Evolutionary conservation across 2,329 filamentous ascomycete species (phyloP), one percentile per base, ranked within the genome.

Genomic region (Colletotrichum tanaceti): DNA sequence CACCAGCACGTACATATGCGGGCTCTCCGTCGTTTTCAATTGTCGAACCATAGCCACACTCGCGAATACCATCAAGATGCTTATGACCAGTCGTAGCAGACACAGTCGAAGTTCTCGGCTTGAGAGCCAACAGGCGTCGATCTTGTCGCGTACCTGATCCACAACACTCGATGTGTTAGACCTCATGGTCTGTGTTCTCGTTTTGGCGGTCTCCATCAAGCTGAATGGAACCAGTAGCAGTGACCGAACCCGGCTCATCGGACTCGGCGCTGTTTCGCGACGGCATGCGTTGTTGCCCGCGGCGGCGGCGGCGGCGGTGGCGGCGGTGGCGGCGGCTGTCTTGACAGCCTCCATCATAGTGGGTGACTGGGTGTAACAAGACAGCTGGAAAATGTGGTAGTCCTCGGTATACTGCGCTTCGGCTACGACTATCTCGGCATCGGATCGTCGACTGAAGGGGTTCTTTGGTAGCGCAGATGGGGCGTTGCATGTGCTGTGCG

Each of bases 381-480:
- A 55, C 13, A 69, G 28, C 50, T 69, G 66, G 22, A 65, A 69
- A 4, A 18, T 57, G 11, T 50, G 24, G 38, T 69, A 69, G 5
- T 55, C 24, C n/a, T 57, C 47, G n/a, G 3, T 14, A 7, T 14
- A 18, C 20, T 58, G 24, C 13, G 6, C n/a, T 16, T 54, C 24
- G 24, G 22, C 7, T 22, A 20, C 6, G 14, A 13, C 53, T 28
- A 3, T n/a, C 20, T 22, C 20, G 20, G 41, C 38, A 2, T 46
- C 28, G 1, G 13, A 16, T 22, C 32, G 32, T 20, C 20, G 41
- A 5, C 49, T 52, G 57, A 69, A 69, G 20, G 66, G 66, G 6
- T 69, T 69, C 18, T 38, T n/a, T 46, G 57, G 44, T 35, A 59
- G 38, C 6, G 62, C 49, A 46, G 44, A 5, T 20, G 57, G 20